Conservation (phyloP, 1,284 basidiomycete genomes). For the Cutaneotrichosporon curvatum region DNA sequence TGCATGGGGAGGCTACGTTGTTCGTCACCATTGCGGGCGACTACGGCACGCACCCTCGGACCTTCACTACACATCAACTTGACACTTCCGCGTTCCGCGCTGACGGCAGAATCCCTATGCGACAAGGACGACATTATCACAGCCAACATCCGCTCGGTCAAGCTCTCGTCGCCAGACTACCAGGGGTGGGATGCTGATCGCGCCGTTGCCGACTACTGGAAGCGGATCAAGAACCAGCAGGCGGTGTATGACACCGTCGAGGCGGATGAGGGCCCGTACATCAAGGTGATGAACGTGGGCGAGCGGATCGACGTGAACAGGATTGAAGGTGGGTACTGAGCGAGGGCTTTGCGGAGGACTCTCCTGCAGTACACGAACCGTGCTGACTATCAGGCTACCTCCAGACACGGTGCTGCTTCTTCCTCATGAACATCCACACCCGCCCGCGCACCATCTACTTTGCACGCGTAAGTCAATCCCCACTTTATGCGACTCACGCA, state of each 20-base stretch:
- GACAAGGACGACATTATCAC: constrained; percentile 88
- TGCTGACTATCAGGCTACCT: constrained; percentile 46
- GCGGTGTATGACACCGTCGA: constrained; percentile 63
- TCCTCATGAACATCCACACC: constrained; percentile 98
- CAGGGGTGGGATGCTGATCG: constrained; percentile 83
- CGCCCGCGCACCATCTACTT: constrained; percentile 84
- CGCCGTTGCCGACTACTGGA: constrained; percentile 85
- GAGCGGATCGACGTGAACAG: constrained; percentile 89
- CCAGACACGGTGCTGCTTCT: constrained; percentile 65
- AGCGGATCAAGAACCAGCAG: constrained; percentile 81
- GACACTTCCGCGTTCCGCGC: background rate
- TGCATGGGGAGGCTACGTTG: no score
- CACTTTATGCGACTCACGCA: constrained; percentile 11
- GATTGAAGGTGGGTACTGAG: constrained; percentile 44
- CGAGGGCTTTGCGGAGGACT: no score
- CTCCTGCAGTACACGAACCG: no score
- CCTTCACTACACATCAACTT: no score
- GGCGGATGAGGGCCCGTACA: constrained; percentile 71
- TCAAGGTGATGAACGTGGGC: constrained; percentile 94
- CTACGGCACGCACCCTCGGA: no score
- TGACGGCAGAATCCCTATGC: constrained; percentile 64
- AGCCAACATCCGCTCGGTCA: constrained; percentile 89
- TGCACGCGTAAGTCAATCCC: constrained; percentile 59
- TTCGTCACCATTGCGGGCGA: no score
- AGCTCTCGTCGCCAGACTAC: constrained; percentile 97